These are phyloP conservation scores for Podospora pseudoanserina DNA, from an alignment of 495 filamentous ascomycete genomes.

Conservation along the genomic window DNA sequence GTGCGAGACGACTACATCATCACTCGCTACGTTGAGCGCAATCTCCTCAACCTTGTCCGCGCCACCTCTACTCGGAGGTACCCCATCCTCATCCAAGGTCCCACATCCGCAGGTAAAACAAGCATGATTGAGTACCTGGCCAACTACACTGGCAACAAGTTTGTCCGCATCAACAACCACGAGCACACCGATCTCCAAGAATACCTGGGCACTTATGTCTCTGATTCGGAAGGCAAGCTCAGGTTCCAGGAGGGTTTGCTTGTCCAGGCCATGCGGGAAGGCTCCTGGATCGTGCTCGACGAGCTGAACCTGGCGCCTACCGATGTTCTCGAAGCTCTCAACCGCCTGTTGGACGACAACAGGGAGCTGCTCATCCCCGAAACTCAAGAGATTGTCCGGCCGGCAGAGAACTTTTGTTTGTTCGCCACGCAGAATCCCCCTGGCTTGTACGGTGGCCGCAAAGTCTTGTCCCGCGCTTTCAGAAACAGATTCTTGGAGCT, in stretches of 20 bases:
- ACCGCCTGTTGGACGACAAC: constrained; percentile 93
- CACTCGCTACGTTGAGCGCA: constrained; percentile 89
- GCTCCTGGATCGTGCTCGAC: constrained; percentile 97
- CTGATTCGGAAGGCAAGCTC: constrained; percentile 75
- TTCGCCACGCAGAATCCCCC: constrained; percentile 99
- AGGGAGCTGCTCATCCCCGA: constrained; percentile 96
- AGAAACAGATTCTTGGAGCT: constrained; percentile 95
- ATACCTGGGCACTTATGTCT: constrained; percentile 92
- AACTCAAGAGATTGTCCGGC: constrained; percentile 87
- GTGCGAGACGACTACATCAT: constrained; percentile 90
- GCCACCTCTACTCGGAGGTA: constrained; percentile 88
- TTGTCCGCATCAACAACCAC: constrained; percentile 98
- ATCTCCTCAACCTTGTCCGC: constrained; percentile 87
- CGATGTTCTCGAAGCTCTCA: constrained; percentile 92
- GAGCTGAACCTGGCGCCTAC: constrained; percentile 95
- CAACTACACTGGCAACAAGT: constrained; percentile 91
- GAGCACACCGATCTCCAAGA: constrained; percentile 98
- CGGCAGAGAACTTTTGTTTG: constrained; percentile 92
- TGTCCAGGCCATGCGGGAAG: constrained; percentile 85
- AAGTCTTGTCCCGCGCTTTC: constrained; percentile 88
- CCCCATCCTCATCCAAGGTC: constrained; percentile 94
- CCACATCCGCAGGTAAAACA: constrained; percentile 95
- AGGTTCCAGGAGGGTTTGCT: constrained; percentile 92
- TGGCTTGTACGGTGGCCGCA: constrained; percentile 91
- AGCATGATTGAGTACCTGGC: constrained; percentile 99